These are phyloP conservation scores for Arthrinium phaeospermum DNA, from an alignment of 2,329 filamentous ascomycete species.

Conservation along the genomic window DNA sequence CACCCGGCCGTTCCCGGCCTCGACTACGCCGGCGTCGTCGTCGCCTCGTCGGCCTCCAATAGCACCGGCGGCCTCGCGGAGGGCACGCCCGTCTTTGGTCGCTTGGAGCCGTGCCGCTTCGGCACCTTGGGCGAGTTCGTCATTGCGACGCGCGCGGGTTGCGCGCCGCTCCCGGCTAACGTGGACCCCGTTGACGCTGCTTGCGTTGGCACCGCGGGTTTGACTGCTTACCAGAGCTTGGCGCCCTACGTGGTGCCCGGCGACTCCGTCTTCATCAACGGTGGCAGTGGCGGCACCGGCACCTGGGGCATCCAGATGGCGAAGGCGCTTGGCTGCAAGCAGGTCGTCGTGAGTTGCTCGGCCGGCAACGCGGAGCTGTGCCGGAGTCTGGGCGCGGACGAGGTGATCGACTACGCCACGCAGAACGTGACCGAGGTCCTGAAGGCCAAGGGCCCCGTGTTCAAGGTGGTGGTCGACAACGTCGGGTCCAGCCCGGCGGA, in stretches of 20 bases:
- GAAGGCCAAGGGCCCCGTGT: constrained; percentile 53
- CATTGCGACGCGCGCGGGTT: constrained; percentile 34
- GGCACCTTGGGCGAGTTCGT: constrained; percentile 51
- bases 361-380: constrained; percentile 61
- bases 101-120: constrained; percentile 36
- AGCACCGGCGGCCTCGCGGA: constrained; percentile 37
- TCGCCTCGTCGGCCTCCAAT: constrained; percentile 27
- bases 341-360: constrained; percentile 66
- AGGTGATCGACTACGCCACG: constrained; percentile 65
- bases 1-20: constrained; percentile 54
- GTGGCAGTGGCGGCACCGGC: constrained; percentile 67
- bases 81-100: constrained; percentile 54
- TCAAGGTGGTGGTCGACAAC: constrained; percentile 62
- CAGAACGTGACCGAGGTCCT: constrained; percentile 53
- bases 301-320: constrained; percentile 68
- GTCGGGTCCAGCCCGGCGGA: constrained; percentile 51
- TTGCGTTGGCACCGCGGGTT: constrained; percentile 50
- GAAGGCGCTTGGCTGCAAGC: constrained; percentile 60
- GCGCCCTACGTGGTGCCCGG: constrained; percentile 48
- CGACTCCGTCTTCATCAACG: constrained; percentile 67
- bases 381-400: constrained; percentile 62
- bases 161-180: constrained; percentile 48
- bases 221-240: constrained; percentile 55
- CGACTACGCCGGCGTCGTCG: constrained; percentile 55
- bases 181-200: constrained; percentile 48